Conservation (phyloP, 768 basidiomycete genomes). For the Dictyophora rubrovolvata region DNA sequence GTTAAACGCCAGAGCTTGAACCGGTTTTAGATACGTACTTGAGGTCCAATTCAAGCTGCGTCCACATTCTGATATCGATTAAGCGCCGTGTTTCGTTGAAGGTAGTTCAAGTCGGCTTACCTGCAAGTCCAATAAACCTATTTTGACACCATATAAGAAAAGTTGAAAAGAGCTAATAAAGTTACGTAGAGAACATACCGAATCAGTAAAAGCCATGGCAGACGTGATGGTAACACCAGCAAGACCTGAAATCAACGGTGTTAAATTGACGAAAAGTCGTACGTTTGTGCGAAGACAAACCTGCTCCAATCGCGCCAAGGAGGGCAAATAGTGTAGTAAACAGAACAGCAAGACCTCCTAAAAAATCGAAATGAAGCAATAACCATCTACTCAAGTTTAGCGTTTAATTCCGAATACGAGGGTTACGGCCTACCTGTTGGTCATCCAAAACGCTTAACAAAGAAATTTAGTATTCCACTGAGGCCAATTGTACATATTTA, state of each 20-base stretch:
- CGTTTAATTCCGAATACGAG: not conserved
- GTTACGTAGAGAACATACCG: constrained; percentile 16
- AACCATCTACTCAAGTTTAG: constrained; percentile 38
- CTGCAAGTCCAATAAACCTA: constrained; percentile 40
- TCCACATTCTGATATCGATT: constrained; percentile 22
- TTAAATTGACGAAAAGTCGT: constrained; percentile 26
- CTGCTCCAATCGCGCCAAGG: constrained; percentile 28
- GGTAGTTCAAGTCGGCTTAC: not conserved
- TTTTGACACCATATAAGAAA: not conserved
- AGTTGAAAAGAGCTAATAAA: constrained; percentile 9
- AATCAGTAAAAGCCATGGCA: constrained; percentile 49
- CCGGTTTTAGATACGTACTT: constrained; percentile 39
- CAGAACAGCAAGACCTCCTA: constrained; percentile 66
- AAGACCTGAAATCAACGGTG: constrained; percentile 14
- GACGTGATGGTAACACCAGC: constrained; percentile 61
- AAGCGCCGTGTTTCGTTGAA: not conserved
- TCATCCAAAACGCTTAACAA: constrained; percentile 81
- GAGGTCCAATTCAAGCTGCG: constrained; percentile 60
- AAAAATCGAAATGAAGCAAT: constrained; percentile 67
- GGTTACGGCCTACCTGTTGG: constrained; percentile 36
- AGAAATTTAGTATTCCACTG: not conserved
- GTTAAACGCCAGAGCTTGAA: constrained; percentile 1
- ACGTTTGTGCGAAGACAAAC: constrained; percentile 47
- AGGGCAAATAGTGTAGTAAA: constrained; percentile 71
- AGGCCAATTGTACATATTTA: not conserved